Percentiles rank a stretch among this genome's conserved stretches.
These are phyloP conservation scores for Saururus chinensis DNA, from an alignment of 164 flowering plant genomes.

Conservation along the genomic window DNA sequence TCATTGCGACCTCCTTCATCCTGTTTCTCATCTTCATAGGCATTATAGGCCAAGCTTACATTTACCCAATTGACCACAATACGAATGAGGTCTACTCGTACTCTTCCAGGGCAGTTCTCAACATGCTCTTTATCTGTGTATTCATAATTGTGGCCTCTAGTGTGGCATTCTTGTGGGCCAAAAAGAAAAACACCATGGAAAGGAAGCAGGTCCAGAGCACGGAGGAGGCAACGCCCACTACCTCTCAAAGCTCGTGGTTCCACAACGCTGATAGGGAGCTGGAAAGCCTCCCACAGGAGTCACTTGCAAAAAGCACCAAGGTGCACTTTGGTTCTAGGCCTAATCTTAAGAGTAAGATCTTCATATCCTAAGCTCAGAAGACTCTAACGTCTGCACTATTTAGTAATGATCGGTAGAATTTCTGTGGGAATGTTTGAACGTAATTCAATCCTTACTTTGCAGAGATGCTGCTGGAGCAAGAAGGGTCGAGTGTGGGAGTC, in stretches of 20 bases:
- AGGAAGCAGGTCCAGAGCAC: slow-evolving; percentile 27
- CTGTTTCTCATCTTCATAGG: slow-evolving; percentile 46
- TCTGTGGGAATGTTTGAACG: background rate
- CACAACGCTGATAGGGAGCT: slow-evolving; percentile 37
- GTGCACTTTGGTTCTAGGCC: slow-evolving; percentile 64
- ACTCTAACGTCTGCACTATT: too few relatives aligned
- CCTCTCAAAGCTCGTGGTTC: slow-evolving; percentile 1
- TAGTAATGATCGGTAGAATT: background rate
- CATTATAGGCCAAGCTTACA: slow-evolving; percentile 34
- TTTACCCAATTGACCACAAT: slow-evolving; percentile 64
- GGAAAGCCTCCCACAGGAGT: slow-evolving; percentile 53
- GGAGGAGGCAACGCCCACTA: slow-evolving; percentile 15
- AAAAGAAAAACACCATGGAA: slow-evolving; percentile 33
- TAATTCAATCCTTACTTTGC: slow-evolving; percentile 6
- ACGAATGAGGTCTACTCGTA: slow-evolving; percentile 21
- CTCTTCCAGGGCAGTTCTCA: slow-evolving; percentile 21
- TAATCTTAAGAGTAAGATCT: slow-evolving; percentile 37
- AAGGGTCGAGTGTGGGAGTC: slow-evolving; percentile 41
- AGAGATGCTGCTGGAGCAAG: slow-evolving; percentile 36
- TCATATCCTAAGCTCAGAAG: background rate
- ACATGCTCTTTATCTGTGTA: slow-evolving; percentile 35
- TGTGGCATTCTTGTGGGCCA: slow-evolving; percentile 43
- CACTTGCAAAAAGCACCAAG: slow-evolving; percentile 39
- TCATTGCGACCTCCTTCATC: slow-evolving; percentile 63
- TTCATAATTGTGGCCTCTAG: slow-evolving; percentile 36